phyloP scores from a whole-genome alignment of 352 stramenopile genomes.

The Elongisporangium undulatum region DNA sequence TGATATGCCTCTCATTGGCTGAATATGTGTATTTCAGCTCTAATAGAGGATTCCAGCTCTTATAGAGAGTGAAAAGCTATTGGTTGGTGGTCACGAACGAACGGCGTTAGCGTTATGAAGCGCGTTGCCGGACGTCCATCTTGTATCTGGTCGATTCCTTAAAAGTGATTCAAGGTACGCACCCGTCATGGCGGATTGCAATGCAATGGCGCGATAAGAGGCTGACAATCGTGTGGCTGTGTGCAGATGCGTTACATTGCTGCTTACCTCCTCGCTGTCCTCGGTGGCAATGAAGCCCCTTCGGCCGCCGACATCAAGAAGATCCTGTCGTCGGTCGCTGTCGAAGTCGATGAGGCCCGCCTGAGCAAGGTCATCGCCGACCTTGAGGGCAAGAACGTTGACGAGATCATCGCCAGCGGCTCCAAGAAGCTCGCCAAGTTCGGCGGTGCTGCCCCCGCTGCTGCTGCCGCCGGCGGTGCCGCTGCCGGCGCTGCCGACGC shows the following conservation, averaged over 20 bases:
- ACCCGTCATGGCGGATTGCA: background rate
- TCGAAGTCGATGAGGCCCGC: conserved; percentile 80
- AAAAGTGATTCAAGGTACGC: conserved; percentile 91
- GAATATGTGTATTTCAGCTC: conserved; percentile 12
- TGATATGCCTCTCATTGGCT: conserved; percentile 22
- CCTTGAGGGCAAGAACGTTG: conserved; percentile 78
- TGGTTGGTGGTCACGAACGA: conserved; percentile 29
- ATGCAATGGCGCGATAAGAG: background rate
- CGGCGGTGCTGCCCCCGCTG: conserved; percentile 52
- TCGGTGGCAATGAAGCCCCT: conserved; percentile 90
- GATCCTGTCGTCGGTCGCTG: conserved; percentile 89
- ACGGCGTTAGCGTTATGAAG: conserved; percentile 2
- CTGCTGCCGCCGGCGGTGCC: conserved; percentile 41
- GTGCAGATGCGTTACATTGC: conserved; percentile 96
- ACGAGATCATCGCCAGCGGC: conserved; percentile 80
- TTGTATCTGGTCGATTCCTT: conserved; percentile 90
- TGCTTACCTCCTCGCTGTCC: conserved; percentile 94
- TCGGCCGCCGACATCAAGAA: conserved; percentile 88
- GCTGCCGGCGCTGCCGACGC: conserved; percentile 39
- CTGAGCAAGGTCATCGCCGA: conserved; percentile 72
- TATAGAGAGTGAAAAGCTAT: conserved; percentile 45
- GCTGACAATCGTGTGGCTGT: background rate
- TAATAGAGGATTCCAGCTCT: conserved; percentile 15
- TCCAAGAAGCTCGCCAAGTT: conserved; percentile 82
- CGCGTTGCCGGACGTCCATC: conserved; percentile 37